phyloP scores from a whole-genome alignment of 1,139 yeast species.

The Pichia terricola region DNA sequence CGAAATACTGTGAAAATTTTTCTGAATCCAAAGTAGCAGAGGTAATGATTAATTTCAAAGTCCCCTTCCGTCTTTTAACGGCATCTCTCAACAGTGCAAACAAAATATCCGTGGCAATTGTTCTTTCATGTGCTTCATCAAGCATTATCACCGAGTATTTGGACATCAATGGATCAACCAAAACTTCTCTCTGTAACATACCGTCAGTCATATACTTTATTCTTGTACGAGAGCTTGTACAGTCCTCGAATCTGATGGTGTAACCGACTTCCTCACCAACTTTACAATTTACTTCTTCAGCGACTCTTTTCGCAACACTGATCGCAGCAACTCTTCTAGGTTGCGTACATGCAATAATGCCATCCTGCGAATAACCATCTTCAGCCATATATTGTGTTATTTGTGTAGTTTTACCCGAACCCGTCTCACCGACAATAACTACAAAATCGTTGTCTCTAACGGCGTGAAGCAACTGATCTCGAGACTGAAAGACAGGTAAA shows the following conservation, averaged over 20 bases:
- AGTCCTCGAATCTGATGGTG: constrained; percentile 84
- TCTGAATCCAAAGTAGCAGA: constrained; percentile 88
- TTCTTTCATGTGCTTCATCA: constrained; percentile 97
- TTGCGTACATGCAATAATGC: constrained; percentile 71
- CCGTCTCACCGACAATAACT: constrained; percentile 91
- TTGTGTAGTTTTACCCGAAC: constrained; percentile 58
- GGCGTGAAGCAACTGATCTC: constrained; percentile 47
- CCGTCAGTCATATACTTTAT: constrained; percentile 98
- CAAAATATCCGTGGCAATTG: constrained; percentile 85
- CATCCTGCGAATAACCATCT: constrained; percentile 75
- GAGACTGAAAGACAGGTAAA: constrained; percentile 64
- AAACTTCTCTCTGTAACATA: constrained; percentile 93
- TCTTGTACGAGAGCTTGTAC: constrained; percentile 66
- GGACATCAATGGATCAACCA: constrained; percentile 80
- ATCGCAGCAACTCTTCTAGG: constrained; percentile 70
- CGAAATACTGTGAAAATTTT: constrained; percentile 72
- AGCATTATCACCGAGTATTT: constrained; percentile 84
- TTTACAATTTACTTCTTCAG: constrained; percentile 51
- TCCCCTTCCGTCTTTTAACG: constrained; percentile 51
- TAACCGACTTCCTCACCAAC: constrained; percentile 61
- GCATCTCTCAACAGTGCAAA: constrained; percentile 81
- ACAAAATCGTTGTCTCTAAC: constrained; percentile 61
- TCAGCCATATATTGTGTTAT: constrained; percentile 68
- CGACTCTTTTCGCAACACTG: constrained; percentile 60
- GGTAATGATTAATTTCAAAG: constrained; percentile 70